These are phyloP conservation scores for Lunularia cruciata DNA, from an alignment of 225 moss, liverwort and hornwort species.

Conservation along the genomic window DNA sequence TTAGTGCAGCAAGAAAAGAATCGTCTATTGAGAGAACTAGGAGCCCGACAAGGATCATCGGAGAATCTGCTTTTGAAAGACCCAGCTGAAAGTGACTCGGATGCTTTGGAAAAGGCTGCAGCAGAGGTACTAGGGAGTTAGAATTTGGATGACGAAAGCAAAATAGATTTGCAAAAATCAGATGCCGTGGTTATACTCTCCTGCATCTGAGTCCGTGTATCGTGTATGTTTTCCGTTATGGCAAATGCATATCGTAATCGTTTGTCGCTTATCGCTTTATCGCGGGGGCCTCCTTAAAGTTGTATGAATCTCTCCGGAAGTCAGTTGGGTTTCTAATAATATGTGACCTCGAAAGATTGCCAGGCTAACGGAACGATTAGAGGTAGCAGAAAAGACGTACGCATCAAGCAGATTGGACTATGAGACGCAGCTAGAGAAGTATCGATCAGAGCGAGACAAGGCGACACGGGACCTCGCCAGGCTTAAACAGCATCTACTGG, in stretches of 20 bases:
- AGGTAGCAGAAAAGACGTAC: conserved; percentile 60
- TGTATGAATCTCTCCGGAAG: background rate
- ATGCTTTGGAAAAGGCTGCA: conserved; percentile 28
- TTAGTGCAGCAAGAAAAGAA: conserved; percentile 39
- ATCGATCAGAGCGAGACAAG: conserved; percentile 70
- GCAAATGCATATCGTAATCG: background rate
- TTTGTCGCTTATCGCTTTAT: background rate
- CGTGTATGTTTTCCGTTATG: background rate
- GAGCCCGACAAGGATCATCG: conserved; percentile 15
- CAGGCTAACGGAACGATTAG: conserved; percentile 60
- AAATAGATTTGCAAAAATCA: too few species aligned
- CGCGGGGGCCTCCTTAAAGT: background rate
- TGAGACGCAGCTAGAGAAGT: conserved; percentile 61
- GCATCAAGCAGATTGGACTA: conserved; percentile 53
- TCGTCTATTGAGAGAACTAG: conserved; percentile 27
- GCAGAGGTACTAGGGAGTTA: conserved; percentile 32
- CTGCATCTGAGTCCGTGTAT: too few species aligned
- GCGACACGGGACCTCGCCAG: conserved; percentile 76
- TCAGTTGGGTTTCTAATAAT: background rate
- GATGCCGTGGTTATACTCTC: too few species aligned
- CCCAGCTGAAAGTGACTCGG: conserved; percentile 4
- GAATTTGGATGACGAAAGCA: too few species aligned
- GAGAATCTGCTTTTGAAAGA: conserved; percentile 14
- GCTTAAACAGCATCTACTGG: conserved; percentile 87
- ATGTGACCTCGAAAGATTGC: conserved; percentile 54